phyloP scores from a whole-genome alignment of 164 flowering plant genomes.

The Stephania yunnanensis region DNA sequence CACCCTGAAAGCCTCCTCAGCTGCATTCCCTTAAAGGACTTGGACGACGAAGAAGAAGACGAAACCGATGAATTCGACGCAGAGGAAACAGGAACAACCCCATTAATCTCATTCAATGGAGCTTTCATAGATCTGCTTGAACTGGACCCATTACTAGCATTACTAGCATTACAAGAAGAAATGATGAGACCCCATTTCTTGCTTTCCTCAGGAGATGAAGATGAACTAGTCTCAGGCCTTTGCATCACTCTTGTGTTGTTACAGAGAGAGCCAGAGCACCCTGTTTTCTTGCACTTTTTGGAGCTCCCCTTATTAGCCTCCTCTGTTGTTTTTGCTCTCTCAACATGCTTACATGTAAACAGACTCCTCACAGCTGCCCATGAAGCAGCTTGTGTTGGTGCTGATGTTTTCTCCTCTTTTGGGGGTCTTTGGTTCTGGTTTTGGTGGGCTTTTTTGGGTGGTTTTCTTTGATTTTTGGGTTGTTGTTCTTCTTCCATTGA shows the following conservation, averaged over 20 bases:
- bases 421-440: constrained; percentile 19
- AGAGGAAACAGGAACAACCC: constrained; percentile 23
- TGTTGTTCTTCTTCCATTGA: constrained; percentile 38
- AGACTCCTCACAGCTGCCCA: constrained; percentile 66
- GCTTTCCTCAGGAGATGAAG: constrained; percentile 37
- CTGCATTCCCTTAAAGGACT: constrained; percentile 62
- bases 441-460: constrained; percentile 29
- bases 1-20: constrained; percentile 79
- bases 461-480: constrained; percentile 30
- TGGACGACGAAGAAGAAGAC: constrained; percentile 22
- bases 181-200: constrained; percentile 38
- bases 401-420: constrained; percentile 22
- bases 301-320: constrained; percentile 20
- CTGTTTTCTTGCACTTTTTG: constrained; percentile 58
- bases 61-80: constrained; percentile 25
- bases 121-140: constrained; percentile 44
- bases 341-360: constrained; percentile 51
- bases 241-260: constrained; percentile 74
- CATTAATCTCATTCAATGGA: constrained; percentile 36
- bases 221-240: constrained; percentile 43
- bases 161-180: constrained; percentile 14
- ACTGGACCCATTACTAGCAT: constrained; percentile 6
- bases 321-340: constrained; percentile 16
- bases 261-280: constrained; percentile 76
- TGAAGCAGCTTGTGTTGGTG: constrained; percentile 29